These are phyloP conservation scores for Nitzschia inconspicua DNA, from an alignment of 108 stramenopile species.

Conservation along the genomic window DNA sequence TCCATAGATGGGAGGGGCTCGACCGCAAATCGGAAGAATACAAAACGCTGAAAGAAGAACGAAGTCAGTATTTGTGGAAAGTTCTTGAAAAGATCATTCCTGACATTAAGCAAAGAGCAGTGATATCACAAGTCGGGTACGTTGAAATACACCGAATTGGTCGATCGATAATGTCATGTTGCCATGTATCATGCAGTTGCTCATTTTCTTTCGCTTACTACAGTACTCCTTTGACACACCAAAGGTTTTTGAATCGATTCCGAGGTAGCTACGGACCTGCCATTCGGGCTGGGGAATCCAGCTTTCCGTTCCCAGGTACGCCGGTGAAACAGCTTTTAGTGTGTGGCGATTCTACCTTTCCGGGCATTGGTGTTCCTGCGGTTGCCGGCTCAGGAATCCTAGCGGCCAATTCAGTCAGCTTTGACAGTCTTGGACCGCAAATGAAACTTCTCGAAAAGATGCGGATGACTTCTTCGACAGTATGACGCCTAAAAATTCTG, in stretches of 20 bases:
- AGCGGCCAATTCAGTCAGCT: conserved; percentile 71
- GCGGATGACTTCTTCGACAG: no score
- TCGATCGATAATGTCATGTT: neutral
- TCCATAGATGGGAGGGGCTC: conserved; percentile 66
- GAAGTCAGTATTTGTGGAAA: conserved; percentile 75
- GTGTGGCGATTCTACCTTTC: conserved; percentile 82
- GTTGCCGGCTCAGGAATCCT: conserved; percentile 87
- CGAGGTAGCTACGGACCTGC: conserved; percentile 86
- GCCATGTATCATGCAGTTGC: no score
- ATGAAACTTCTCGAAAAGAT: conserved; percentile 39
- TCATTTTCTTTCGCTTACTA: no score
- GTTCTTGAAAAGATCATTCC: conserved; percentile 84
- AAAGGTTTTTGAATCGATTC: conserved; percentile 78
- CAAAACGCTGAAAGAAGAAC: conserved; percentile 74
- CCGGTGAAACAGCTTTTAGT: conserved; percentile 57
- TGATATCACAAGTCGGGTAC: conserved; percentile 54
- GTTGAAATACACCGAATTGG: neutral
- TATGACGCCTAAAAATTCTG: no score
- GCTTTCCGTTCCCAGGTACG: conserved; percentile 71
- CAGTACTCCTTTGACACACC: conserved; percentile 75
- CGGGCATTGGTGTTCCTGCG: conserved; percentile 90
- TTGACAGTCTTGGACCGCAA: conserved; percentile 53
- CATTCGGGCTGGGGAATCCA: conserved; percentile 67
- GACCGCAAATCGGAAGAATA: conserved; percentile 74
- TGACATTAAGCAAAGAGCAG: conserved; percentile 56